Conservation (phyloP, 768 basidiomycete species). For the Leucogyrophana mollusca region DNA sequence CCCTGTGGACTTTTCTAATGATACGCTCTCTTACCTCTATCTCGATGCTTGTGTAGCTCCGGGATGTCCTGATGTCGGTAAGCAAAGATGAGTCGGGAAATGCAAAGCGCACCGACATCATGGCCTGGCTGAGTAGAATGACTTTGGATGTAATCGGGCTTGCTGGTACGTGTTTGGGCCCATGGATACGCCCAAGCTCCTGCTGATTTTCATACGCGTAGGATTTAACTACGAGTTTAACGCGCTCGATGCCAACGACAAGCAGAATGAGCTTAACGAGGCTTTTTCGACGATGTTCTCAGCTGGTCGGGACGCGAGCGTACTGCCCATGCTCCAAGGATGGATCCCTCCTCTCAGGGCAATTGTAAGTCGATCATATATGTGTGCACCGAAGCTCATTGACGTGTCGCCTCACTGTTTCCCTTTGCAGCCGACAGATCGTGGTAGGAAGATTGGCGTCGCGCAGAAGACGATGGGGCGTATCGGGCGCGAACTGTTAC, state of each 20-base stretch:
- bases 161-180: conserved; percentile 26
- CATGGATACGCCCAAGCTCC: not conserved
- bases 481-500: conserved; percentile 49
- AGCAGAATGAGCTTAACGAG: conserved; percentile 29
- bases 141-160: conserved; percentile 44
- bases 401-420: not conserved
- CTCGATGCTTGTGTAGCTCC: too few relatives aligned
- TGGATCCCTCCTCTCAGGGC: conserved; percentile 36
- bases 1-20: not conserved
- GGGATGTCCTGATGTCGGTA: conserved; percentile 43
- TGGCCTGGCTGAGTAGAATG: conserved; percentile 31
- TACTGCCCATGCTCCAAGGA: conserved; percentile 31
- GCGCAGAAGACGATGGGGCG: conserved; percentile 43
- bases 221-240: conserved; percentile 40
- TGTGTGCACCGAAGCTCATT: too few relatives aligned
- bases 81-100: conserved; percentile 19
- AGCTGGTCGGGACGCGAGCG: conserved; percentile 2
- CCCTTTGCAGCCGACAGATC: conserved; percentile 18
- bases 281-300: conserved; percentile 33
- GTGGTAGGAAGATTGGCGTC: conserved; percentile 12
- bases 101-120: conserved; percentile 26
- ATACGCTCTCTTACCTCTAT: conserved; percentile 2
- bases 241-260: conserved; percentile 22
- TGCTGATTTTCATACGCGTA: conserved; percentile 10
- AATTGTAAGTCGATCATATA: conserved; percentile 44